A percentile compares a stretch with the other conserved stretches of the same genome.
These are phyloP conservation scores for Pseudogymnoascus sp. DNA, from an alignment of 2,329 filamentous ascomycete species.

Conservation along the genomic window DNA sequence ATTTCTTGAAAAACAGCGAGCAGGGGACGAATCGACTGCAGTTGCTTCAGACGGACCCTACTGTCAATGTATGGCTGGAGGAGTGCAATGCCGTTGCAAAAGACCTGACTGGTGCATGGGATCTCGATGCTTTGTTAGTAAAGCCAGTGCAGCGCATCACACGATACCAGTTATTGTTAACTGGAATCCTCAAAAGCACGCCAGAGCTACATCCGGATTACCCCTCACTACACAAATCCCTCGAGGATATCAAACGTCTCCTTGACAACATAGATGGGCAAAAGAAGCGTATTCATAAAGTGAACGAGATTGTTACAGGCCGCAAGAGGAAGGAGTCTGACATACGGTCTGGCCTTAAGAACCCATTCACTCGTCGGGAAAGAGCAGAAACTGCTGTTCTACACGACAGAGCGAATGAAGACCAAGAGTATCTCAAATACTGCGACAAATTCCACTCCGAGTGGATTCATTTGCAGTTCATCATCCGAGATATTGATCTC, in stretches of 20 bases:
- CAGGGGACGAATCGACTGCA: slow-evolving; percentile 53
- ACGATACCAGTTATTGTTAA: slow-evolving; percentile 84
- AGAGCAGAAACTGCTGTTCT: slow-evolving; percentile 22
- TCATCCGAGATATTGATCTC: slow-evolving; percentile 78
- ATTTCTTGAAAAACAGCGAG: slow-evolving; percentile 56
- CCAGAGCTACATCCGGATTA: slow-evolving; percentile 78
- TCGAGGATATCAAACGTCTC: slow-evolving; percentile 47
- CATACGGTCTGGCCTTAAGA: slow-evolving; percentile 73
- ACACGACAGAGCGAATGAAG: slow-evolving; percentile 53
- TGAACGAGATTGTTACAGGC: slow-evolving; percentile 74
- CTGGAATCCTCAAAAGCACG: slow-evolving; percentile 71
- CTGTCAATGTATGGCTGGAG: slow-evolving; percentile 75
- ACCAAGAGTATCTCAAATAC: slow-evolving; percentile 70
- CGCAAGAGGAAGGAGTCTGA: slow-evolving; percentile 85
- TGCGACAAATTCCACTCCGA: slow-evolving; percentile 87
- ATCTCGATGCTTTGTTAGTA: slow-evolving; percentile 89
- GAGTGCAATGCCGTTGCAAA: slow-evolving; percentile 90
- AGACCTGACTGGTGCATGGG: slow-evolving; percentile 89
- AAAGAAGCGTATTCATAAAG: slow-evolving; percentile 88
- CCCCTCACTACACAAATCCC: slow-evolving; percentile 48
- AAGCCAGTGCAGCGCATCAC: slow-evolving; percentile 93
- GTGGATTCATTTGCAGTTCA: slow-evolving; percentile 84
- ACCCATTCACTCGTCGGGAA: slow-evolving; percentile 68
- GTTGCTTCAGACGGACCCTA: slow-evolving; percentile 54
- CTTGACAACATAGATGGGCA: slow-evolving; percentile 87